Conservation (phyloP, 169 alveolate genomes). For the Plasmodium sp. region DNA sequence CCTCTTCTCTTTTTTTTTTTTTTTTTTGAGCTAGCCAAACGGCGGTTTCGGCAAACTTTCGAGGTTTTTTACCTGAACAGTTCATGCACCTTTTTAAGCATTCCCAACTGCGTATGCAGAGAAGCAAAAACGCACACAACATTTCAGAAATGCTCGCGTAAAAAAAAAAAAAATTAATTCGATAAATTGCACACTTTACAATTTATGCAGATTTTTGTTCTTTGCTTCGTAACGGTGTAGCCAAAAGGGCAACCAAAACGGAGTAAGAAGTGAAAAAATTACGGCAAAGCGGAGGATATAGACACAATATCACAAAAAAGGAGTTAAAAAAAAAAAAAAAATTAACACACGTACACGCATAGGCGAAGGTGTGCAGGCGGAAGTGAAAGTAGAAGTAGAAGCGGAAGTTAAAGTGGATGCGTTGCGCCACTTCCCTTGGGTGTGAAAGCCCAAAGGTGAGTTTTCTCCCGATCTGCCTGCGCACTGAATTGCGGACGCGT, state of each 20-base stretch:
- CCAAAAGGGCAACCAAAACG: neutral
- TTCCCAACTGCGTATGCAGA: neutral
- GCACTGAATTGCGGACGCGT: neutral
- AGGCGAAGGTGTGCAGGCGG: neutral
- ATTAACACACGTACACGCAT: neutral
- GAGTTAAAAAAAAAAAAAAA: neutral
- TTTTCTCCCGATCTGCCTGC: neutral
- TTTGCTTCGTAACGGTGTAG: neutral
- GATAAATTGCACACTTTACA: neutral
- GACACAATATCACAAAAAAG: slow-evolving; percentile 2
- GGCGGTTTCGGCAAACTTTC: neutral
- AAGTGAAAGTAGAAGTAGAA: neutral
- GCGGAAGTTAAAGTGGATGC: neutral
- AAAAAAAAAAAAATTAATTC: neutral
- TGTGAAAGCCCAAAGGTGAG: neutral
- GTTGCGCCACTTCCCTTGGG: neutral
- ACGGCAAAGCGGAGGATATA: neutral
- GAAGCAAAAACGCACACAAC: neutral
- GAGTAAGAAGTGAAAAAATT: neutral
- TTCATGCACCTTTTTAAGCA: neutral
- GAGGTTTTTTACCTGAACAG: neutral
- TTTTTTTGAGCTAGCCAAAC: neutral
- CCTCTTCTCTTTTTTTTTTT: neutral
- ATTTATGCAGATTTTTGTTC: neutral
- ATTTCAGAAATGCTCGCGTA: neutral